Evolutionary conservation across 2,329 filamentous ascomycete genomes (phyloP), one percentile per base, ranked within the genome.

Genomic region (Fusarium xyrophilum): DNA sequence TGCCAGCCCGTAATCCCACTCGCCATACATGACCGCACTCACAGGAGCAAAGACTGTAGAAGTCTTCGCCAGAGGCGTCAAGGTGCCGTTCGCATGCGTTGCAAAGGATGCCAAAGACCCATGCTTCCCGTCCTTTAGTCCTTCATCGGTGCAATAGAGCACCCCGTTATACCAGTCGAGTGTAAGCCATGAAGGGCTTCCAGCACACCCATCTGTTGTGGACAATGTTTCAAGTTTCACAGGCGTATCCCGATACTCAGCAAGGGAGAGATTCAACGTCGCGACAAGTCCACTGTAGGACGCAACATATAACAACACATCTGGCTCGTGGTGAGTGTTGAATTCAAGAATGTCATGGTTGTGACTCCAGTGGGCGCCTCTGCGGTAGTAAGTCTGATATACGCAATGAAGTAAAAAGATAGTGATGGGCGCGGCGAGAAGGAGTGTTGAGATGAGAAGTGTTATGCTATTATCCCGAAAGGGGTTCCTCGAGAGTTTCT

Each of bases 101-200:
- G 70, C 70, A 60, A 83, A 81, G 7, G 80, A 78, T 13, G 76
- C 75, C 60, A 90, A 76, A 3, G 82, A 81, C 52, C 85, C 86
- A 65, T 85, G 54, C 32, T 25, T 82, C n/a, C 78, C 73, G 7
- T 75, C 68, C 25, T 75, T 74, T 44, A 84, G 77, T 25, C 83
- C 85, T 79, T 91, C 89, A 68, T 91, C 84, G 44, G 86, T 71
- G 76, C 88, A 91, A 78, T 86, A 88, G 14, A 91, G 78, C 15
- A 82, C 75, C 25, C 79, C 79, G 63, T 82, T 81, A 46, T 78
- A 72, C 60, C 80, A 76, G 73, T 88, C 84, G 23, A 88, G 80
- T 23, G 85, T 85, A 59, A 91, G 78, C 88, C 88, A 91, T 14
- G 86, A 85, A 8, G 88, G 85, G 63, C 83, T 84, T 4, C 79